phyloP scores from a whole-genome alignment of 2,329 filamentous ascomycete genomes.

The Diaporthe ampelina region DNA sequence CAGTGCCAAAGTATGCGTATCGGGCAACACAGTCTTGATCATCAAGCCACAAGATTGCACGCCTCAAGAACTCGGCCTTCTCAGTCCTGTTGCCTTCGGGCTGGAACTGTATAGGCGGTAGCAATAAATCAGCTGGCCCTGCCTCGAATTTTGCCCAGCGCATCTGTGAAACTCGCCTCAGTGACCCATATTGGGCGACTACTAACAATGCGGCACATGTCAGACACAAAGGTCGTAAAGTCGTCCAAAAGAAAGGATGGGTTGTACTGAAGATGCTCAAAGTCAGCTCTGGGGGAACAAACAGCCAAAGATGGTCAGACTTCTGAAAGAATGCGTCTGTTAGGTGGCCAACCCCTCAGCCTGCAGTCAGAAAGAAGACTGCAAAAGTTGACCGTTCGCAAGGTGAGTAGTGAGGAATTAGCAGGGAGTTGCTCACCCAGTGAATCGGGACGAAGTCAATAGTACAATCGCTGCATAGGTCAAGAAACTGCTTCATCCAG shows the following conservation, averaged over 20 bases:
- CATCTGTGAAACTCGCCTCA: constrained; percentile 48
- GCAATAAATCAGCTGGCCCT: not conserved
- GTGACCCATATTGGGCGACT: constrained; percentile 60
- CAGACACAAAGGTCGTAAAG: constrained; percentile 58
- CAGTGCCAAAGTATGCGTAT: constrained; percentile 54
- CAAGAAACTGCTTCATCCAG: constrained; percentile 60
- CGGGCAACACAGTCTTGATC: constrained; percentile 53
- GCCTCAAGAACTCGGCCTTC: constrained; percentile 56
- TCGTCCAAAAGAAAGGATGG: constrained; percentile 51
- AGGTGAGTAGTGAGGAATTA: no score
- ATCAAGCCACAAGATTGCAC: constrained; percentile 60
- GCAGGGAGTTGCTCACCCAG: constrained; percentile 48
- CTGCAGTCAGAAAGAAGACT: not conserved
- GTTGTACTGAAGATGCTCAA: constrained; percentile 51
- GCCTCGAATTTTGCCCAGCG: not conserved
- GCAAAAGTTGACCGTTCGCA: not conserved
- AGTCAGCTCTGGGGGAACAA: not conserved
- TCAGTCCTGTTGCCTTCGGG: not conserved
- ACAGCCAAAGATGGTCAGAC: not conserved
- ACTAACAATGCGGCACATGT: constrained; percentile 53
- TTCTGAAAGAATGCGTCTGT: no score
- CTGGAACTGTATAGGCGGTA: not conserved
- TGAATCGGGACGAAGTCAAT: constrained; percentile 62
- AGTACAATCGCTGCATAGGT: constrained; percentile 56
- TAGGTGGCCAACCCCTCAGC: not conserved